Evolutionary conservation across 2,329 filamentous ascomycete genomes (phyloP), one percentile per base, ranked within the genome.

Genomic region (Corynespora cassiicola): DNA sequence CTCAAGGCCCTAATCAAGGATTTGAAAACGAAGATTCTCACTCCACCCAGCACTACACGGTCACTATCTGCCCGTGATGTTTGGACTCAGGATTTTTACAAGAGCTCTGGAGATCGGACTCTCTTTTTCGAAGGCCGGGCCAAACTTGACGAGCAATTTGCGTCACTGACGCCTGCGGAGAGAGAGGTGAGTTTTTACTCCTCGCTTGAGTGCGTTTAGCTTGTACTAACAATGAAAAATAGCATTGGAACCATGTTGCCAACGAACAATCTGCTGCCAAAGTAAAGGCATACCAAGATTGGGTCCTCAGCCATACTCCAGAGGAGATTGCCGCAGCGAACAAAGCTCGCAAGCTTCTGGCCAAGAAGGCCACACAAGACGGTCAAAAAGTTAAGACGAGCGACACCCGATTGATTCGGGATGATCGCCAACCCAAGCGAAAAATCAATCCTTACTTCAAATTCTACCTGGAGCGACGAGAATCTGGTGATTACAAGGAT

Each of bases 301-400:
- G 80, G 80, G 61, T 87, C 14, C 61, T 75, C 20, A 66, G 63
- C 3, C 65, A 83, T 55, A 79, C 79, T 2, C 75, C 80, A 7
- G 68, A 78, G 5, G 61, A 84, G 55, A 85, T 87, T 51, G 69
- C 69, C 29, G 42, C 71, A 3, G 84, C 84, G 39, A 87, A 87
- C 60, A 56, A 49, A 8, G 84, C 84, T 8, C 79, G 84, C 23
- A 42, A 27, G 4, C 52, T 78, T 12, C 58, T 60, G 8, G 56
- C 42, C n/a, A 56, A 45, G 26, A 46, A 27, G 19, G 14, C 32
- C 9, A 45, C 33, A 3, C 16, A 6, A 54, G n/a, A n/a, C n/a
- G n/a, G n/a, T n/a, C n/a, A 52, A 27, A 35, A 30, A 7, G 30
- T 18, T 18, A 56, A 41, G 39, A 33, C 42, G 9, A 10, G 29